These are phyloP conservation scores for Psidium friedrichsthalianum DNA, from an alignment of 345 rosid genomes.

Conservation along the genomic window DNA sequence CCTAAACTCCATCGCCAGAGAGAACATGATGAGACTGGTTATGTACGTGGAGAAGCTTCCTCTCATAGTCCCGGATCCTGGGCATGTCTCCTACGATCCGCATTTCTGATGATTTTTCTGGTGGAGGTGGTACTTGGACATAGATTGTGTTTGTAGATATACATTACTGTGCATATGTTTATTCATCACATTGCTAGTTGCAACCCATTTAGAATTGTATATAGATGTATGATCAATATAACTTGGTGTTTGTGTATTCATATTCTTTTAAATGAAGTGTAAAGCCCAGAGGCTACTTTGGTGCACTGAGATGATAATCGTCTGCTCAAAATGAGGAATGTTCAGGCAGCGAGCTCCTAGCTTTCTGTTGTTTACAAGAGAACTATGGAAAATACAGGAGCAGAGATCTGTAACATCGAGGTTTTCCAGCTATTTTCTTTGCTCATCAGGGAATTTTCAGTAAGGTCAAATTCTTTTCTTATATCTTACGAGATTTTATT, in stretches of 20 bases:
- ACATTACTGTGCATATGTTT: background rate
- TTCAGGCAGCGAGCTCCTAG: background rate
- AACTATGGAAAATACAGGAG: background rate
- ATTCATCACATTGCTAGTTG: background rate
- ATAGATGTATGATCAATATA: background rate
- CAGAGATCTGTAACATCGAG: background rate
- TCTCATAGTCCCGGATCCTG: conserved; percentile 34
- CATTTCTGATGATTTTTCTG: conserved; percentile 12
- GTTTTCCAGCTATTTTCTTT: background rate
- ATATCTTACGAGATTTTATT: too few relatives aligned
- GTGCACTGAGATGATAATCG: background rate
- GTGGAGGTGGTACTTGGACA: conserved; percentile 3
- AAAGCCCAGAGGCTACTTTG: background rate
- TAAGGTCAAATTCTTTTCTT: background rate
- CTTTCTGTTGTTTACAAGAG: background rate
- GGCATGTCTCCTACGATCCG: conserved; percentile 33
- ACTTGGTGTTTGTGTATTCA: background rate
- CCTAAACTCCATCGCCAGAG: conserved; percentile 35
- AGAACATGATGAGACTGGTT: conserved; percentile 59
- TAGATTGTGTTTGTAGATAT: conserved; percentile 10
- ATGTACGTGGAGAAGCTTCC: conserved; percentile 58
- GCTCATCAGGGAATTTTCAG: background rate
- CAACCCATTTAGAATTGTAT: conserved; percentile 6
- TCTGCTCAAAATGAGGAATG: background rate
- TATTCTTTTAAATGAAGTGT: background rate